Evolutionary conservation across 2,329 filamentous ascomycete genomes (phyloP), one percentile per base, ranked within the genome.

Genomic region (Neurospora crassa): DNA sequence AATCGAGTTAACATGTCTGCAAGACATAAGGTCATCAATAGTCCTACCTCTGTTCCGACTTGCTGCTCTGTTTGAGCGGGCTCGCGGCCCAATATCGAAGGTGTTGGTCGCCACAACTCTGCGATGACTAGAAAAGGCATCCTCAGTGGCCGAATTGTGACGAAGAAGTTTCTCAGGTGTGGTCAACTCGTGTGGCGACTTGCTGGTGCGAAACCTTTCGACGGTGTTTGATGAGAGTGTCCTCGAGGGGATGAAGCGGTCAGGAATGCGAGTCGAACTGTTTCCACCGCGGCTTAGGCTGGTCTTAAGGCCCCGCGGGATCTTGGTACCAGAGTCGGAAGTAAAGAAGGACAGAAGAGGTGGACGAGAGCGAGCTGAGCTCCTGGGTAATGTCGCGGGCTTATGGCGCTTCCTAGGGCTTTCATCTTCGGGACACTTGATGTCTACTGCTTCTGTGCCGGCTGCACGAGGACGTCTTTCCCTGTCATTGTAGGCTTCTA

Each of bases 201-300:
- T 86, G 37, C 80, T 83, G 12, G 83, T 83, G 68, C 80, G 82
- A 72, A 84, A 86, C 68, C 81, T 83, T 69, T 88, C 83, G 2
- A 79, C 77, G 2, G 78, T 70, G 10, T 82, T 77, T 20, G 79
- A 78, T 0, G 73, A 72, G 16, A 75, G 73, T 43, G 83, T 79
- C 72, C 85, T 80, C 10, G 78, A 77, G 14, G 86, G 84, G 5
- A 89, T 80, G 74, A 87, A 89, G 67, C 87, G 84, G 74, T 89
- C 86, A 3, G 82, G 79, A 5, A 72, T 72, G 7, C 34, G 34
- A 7, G 34, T 37, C 34, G 34, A 37, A 37, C 34, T 37, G 34
- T 37, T 37, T 37, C 34, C 34, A 76, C 14, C 67, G 47, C 20
- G 29, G 47, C 67, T 68, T 29, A 45, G 45, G 43, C 43, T 47